phyloP scores from a whole-genome alignment of 1,284 basidiomycete genomes.

The Volvariella volvacea region DNA sequence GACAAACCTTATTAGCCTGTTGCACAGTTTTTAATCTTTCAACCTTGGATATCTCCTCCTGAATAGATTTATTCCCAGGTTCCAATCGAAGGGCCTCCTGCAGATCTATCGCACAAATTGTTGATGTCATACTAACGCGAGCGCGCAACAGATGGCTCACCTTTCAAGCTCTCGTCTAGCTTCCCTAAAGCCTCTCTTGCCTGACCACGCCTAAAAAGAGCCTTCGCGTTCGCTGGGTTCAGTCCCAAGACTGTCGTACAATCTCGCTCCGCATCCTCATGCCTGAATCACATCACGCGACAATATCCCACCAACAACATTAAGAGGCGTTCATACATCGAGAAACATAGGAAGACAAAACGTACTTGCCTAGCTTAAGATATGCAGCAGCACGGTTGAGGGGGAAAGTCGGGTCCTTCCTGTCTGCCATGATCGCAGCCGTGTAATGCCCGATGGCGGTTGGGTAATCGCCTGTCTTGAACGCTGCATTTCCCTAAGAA shows the following conservation, averaged over 20 bases:
- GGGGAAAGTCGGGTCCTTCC: slow-evolving; percentile 57
- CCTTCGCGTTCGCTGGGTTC: slow-evolving; percentile 60
- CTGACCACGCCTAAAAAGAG: slow-evolving; percentile 65
- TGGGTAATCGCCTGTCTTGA: slow-evolving; percentile 37
- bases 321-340: no score
- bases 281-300: no score
- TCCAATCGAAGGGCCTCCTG: slow-evolving; percentile 48
- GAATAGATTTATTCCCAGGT: slow-evolving; percentile 50
- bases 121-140: no score
- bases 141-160: slow-evolving; percentile 29
- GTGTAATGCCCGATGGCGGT: slow-evolving; percentile 61
- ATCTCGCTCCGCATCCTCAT: slow-evolving; percentile 70
- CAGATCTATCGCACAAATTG: slow-evolving; percentile 44
- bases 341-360: no score
- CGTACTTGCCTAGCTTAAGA: slow-evolving; percentile 81
- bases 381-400: slow-evolving; percentile 80
- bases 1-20: slow-evolving; percentile 21
- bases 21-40: slow-evolving; percentile 28
- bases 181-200: slow-evolving; percentile 40
- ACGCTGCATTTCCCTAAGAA: slow-evolving; percentile 37
- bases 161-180: slow-evolving; percentile 46
- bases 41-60: slow-evolving; percentile 47
- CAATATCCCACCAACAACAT: no score
- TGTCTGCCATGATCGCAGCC: slow-evolving; percentile 61
- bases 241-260: slow-evolving; percentile 52